These are phyloP conservation scores for Papilionanthe hybrid DNA, from an alignment of 116 monocot genomes.

Conservation along the genomic window DNA sequence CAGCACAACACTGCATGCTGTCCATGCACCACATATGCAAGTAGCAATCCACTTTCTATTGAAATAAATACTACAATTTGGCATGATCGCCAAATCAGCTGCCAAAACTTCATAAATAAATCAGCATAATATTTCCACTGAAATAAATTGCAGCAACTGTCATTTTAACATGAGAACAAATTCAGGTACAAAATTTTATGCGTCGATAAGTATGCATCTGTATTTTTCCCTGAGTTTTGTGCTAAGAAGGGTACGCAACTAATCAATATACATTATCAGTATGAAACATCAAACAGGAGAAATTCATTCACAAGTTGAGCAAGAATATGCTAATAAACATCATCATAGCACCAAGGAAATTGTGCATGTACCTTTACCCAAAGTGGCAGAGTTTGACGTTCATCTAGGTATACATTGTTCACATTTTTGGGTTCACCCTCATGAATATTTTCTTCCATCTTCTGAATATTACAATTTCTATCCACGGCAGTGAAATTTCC, in stretches of 20 bases:
- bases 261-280: background rate
- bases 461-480: constrained; percentile 20
- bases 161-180: background rate
- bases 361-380: constrained; percentile 85
- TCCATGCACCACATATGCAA: background rate
- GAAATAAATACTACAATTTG: background rate
- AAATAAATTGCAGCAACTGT: background rate
- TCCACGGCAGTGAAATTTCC: constrained; percentile 8
- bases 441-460: constrained; percentile 20
- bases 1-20: background rate
- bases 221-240: background rate
- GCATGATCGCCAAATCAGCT: background rate
- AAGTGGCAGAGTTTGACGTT: constrained; percentile 50
- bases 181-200: background rate
- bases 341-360: background rate
- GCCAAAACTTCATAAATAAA: background rate
- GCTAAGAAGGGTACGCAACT: background rate
- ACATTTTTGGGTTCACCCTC: constrained; percentile 15
- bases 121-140: background rate
- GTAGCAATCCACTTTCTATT: background rate
- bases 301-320: background rate
- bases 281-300: background rate
- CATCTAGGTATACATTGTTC: constrained; percentile 27
- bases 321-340: background rate
- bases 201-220: background rate